Base-by-base conservation (phyloP, 805 yeast genomes). In the Metschnikowia anglica region DNA sequence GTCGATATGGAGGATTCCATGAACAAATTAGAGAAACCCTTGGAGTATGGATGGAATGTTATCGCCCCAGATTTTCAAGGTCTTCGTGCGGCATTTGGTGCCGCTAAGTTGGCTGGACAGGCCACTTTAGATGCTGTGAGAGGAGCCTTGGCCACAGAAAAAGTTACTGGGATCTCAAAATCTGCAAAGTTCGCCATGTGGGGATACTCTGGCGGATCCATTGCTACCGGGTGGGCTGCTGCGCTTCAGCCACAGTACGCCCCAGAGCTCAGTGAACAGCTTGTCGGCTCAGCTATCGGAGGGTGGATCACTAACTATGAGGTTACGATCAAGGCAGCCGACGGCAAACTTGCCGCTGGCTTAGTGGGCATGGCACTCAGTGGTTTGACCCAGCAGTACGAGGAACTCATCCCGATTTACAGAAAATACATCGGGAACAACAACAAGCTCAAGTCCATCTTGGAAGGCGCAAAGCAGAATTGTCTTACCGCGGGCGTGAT, bases 161-260 rank as follows among this genome's bases (percentile, higher is more conserved):
- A 48, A 23, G 27, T 44, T 15, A 53, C 65, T 6, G 59, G 60
- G 2, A 34, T 63, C 13, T 25, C 41, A 5, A 20, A 46, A 3
- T 45, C 51, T 13, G 60, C 68, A 13, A 41, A 39, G 16, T 43
- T 49, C 2, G 55, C 49, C 20, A 25, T 67, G 39, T 65, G 66
- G 65, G 73, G 73, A 2, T 68, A 63, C 41, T 63, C 69, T 2
- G 73, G 73, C 10, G 73, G 72, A 2, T 54, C 68, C 2, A 43
- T 66, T 19, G 68, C 73, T 7, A 42, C 66, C 15, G 61, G 63
- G 8, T 68, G 73, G 73, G 70, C 72, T n/a, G 63, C 68, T 3
- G 51, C 63, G 5, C 48, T 64, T 20, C 70, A 63, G 45, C 70
- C 70, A 7, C 43, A 46, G 2, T 68, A 68, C 42, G 72, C 72